Evolutionary conservation across 345 rosid genomes (phyloP).

Genomic region (Triadica sebifera): DNA sequence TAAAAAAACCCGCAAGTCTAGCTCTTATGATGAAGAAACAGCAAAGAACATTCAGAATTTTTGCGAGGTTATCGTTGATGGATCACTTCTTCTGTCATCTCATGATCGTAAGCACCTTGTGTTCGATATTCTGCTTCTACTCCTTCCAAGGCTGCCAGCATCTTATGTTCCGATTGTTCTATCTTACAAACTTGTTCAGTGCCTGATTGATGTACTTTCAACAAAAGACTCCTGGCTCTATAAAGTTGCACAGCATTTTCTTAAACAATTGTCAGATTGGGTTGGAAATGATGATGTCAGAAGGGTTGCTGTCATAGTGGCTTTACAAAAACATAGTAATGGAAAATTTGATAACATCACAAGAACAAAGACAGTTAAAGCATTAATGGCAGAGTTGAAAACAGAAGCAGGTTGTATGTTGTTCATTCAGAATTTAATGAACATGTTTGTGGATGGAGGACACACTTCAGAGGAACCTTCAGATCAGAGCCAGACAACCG

Average conservation of each 20-base stretch:
- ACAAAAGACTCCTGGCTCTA: slow-evolving; percentile 85
- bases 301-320: slow-evolving; percentile 76
- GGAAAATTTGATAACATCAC: slow-evolving; percentile 80
- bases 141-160: slow-evolving; percentile 80
- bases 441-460: slow-evolving; percentile 84
- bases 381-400: slow-evolving; percentile 72
- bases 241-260: slow-evolving; percentile 77
- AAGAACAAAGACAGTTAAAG: slow-evolving; percentile 70
- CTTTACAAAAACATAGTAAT: slow-evolving; percentile 85
- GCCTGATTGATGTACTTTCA: slow-evolving; percentile 86
- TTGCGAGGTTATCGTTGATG: slow-evolving; percentile 65
- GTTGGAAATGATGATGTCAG: slow-evolving; percentile 72
- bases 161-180: slow-evolving; percentile 58
- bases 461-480: slow-evolving; percentile 80
- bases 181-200: slow-evolving; percentile 78
- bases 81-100: slow-evolving; percentile 72
- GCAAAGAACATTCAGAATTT: slow-evolving; percentile 54
- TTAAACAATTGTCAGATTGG: slow-evolving; percentile 66
- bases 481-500: slow-evolving; percentile 98
- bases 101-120: slow-evolving; percentile 97
- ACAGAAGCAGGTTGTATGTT: slow-evolving; percentile 76
- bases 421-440: slow-evolving; percentile 67
- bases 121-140: slow-evolving; percentile 71
- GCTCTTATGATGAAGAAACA: slow-evolving; percentile 74
- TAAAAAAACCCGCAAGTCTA: slow-evolving; percentile 67